Base-by-base conservation (phyloP, 176 grass and related monocot genomes). In the Eragrostis nindensis region DNA sequence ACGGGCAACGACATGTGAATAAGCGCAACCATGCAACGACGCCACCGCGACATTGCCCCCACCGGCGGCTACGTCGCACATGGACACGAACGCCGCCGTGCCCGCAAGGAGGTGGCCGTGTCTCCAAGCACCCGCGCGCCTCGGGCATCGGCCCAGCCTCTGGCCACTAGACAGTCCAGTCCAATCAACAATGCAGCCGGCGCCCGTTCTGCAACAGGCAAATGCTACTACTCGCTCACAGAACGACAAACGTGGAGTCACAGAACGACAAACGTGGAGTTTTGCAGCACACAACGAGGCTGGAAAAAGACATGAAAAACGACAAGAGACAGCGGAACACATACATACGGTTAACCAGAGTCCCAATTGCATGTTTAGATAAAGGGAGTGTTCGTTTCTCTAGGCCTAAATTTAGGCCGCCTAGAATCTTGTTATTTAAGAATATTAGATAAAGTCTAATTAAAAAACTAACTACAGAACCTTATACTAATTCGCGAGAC, bases 281-380 rank as follows among this genome's bases (percentile, higher is more conserved):
- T n/a, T 14, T 21, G 73, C 73, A 60, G 40, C 26, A 72, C 68
- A 22, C 11, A 5, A 62, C 11, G 7, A 46, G 10, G 21, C 25
- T n/a, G 1, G 18, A 52, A 21, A 25, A 43, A 14, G 8, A 79
- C 32, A 55, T 8, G 43, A 32, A 5, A 42, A 16, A 10, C 11
- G 36, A 26, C 41, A 68, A 2, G 53, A 55, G 21, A 53, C 50
- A 62, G 62, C 18, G 3, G 25, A 53, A 75, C 38, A 62, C 70
- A 15, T 43, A 18, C 32, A 71, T 22, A 42, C 1, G 32, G 21
- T 54, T 67, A 56, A 81, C 54, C 54, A 70, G 39, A 84, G 38
- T 30, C 8, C 62, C 47, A 68, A 79, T 80, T 80, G 49, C 48
- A 56, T 68, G 29, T 56, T 11, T 24, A 13, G 25, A 64, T 63